Conservation (phyloP, 108 stramenopile species). For the Skeletonema tropicum region DNA sequence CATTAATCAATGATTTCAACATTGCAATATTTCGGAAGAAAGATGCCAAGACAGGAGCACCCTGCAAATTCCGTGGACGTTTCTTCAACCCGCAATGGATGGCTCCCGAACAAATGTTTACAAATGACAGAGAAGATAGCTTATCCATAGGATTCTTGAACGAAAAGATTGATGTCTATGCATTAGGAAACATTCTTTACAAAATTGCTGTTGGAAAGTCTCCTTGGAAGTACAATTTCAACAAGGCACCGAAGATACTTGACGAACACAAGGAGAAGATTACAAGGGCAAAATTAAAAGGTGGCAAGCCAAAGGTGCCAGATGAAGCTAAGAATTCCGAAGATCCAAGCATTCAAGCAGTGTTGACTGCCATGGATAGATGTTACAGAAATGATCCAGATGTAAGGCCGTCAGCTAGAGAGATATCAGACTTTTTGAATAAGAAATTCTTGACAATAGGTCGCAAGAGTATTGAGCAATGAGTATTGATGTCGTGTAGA, state of each 20-base stretch:
- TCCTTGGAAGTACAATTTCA: slow-evolving; percentile 50
- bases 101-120: slow-evolving; percentile 77
- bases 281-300: slow-evolving; percentile 77
- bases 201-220: slow-evolving; percentile 49
- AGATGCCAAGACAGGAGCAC: slow-evolving; percentile 49
- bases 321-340: slow-evolving; percentile 45
- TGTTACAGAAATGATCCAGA: slow-evolving; percentile 69
- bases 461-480: background rate
- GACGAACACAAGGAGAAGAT: slow-evolving; percentile 37
- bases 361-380: slow-evolving; percentile 71
- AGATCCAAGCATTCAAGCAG: slow-evolving; percentile 56
- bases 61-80: slow-evolving; percentile 78
- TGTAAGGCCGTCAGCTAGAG: slow-evolving; percentile 61
- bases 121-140: slow-evolving; percentile 25
- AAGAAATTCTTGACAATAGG: slow-evolving; percentile 12
- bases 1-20: slow-evolving; percentile 87
- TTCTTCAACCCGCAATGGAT: slow-evolving; percentile 81
- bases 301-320: slow-evolving; percentile 63
- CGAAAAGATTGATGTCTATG: slow-evolving; percentile 75
- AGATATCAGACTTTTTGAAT: slow-evolving; percentile 52
- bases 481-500: background rate
- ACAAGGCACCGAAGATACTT: slow-evolving; percentile 36
- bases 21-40: slow-evolving; percentile 82
- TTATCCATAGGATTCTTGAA: slow-evolving; percentile 43
- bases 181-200: slow-evolving; percentile 61